Conservation (phyloP, 139 green algal genomes). For the Nannochloris sp. region DNA sequence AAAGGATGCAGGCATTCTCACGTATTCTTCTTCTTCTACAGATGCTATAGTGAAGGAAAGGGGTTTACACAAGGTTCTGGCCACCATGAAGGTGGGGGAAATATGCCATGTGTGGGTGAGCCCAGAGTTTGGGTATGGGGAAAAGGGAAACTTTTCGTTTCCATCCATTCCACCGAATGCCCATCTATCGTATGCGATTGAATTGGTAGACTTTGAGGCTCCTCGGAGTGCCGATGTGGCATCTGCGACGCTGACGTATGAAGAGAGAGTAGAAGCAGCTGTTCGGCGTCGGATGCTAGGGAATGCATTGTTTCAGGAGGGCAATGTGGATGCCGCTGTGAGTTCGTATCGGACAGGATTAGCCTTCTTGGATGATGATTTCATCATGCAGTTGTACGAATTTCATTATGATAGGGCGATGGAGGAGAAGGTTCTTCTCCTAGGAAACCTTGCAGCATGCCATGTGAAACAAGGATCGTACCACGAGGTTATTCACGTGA, state of each 20-base stretch:
- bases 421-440: slow-evolving; percentile 32
- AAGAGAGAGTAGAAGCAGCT: slow-evolving; percentile 55
- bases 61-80: slow-evolving; percentile 52
- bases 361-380: slow-evolving; percentile 69
- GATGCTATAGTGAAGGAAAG: slow-evolving; percentile 26
- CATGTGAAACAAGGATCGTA: slow-evolving; percentile 53
- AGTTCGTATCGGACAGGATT: slow-evolving; percentile 55
- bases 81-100: slow-evolving; percentile 57
- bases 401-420: slow-evolving; percentile 48
- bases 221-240: slow-evolving; percentile 22
- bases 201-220: slow-evolving; percentile 60
- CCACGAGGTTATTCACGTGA: slow-evolving; percentile 41
- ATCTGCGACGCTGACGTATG: slow-evolving; percentile 21
- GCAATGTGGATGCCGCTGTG: slow-evolving; percentile 36
- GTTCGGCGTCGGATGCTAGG: slow-evolving; percentile 49
- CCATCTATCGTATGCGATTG: slow-evolving; percentile 56
- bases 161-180: slow-evolving; percentile 56
- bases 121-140: slow-evolving; percentile 37
- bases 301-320: slow-evolving; percentile 55
- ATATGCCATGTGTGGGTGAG: slow-evolving; percentile 35
- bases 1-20: background rate
- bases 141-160: slow-evolving; percentile 69
- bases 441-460: slow-evolving; percentile 58
- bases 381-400: slow-evolving; percentile 71
- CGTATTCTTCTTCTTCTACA: slow-evolving; percentile 11